A percentile compares a stretch with the other conserved stretches of the same genome.
phyloP scores from a whole-genome alignment of 805 yeast species.

The Candida pini region DNA sequence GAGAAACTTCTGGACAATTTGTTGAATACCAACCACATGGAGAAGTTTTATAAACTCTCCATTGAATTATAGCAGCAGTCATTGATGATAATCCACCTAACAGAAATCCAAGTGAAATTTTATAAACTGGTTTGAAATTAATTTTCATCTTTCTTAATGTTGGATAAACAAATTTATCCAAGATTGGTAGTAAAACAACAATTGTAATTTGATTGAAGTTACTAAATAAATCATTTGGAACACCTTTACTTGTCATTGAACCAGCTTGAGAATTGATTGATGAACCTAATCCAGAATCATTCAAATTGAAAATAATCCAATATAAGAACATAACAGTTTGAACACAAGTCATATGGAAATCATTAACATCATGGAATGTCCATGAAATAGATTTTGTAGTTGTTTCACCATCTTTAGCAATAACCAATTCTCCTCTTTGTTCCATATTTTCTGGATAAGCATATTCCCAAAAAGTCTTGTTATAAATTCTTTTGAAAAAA shows the following conservation, averaged over 20 bases:
- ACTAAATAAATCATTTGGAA: conserved; percentile 51
- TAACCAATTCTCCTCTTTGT: conserved; percentile 35
- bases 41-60: conserved; percentile 39
- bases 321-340: conserved; percentile 42
- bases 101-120: conserved; percentile 43
- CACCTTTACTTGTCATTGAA: conserved; percentile 45
- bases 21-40: conserved; percentile 48
- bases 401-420: conserved; percentile 27
- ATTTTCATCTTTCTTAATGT: conserved; percentile 35
- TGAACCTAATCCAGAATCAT: conserved; percentile 46
- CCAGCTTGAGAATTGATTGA: conserved; percentile 48
- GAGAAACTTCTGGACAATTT: conserved; percentile 28
- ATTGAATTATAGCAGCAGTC: conserved; percentile 47
- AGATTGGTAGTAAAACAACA: conserved; percentile 44
- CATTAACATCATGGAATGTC: conserved; percentile 43
- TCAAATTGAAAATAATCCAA: conserved; percentile 33
- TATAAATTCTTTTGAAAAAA: conserved; percentile 36
- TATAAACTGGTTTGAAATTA: conserved; percentile 38
- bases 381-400: conserved; percentile 28
- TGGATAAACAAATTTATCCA: conserved; percentile 46
- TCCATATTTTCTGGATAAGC: conserved; percentile 41
- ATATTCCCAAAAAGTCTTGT: conserved; percentile 41
- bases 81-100: conserved; percentile 42
- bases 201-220: conserved; percentile 52
- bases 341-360: conserved; percentile 36